Evolutionary conservation across 768 basidiomycete species (phyloP).

Genomic region (Trametes elegans): DNA sequence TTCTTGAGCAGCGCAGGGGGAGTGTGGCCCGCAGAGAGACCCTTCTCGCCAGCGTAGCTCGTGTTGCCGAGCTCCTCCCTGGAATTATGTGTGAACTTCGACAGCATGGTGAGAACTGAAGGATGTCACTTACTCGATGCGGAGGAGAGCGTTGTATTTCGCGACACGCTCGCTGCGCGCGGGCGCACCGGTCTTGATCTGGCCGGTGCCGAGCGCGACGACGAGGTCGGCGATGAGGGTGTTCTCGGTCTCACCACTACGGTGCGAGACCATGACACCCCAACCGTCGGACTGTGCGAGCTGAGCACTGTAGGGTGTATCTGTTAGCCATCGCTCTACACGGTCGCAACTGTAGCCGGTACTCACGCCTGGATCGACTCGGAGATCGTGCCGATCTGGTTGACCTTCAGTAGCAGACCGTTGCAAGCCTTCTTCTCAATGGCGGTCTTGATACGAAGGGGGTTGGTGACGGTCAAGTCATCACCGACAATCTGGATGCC

Average conservation of each 20-base stretch:
- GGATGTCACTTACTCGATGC: constrained; percentile 70
- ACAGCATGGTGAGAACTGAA: constrained; percentile 13
- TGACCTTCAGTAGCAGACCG: constrained; percentile 97
- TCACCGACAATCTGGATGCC: constrained; percentile 93
- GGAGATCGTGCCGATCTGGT: constrained; percentile 98
- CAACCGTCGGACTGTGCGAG: constrained; percentile 94
- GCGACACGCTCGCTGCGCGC: constrained; percentile 95
- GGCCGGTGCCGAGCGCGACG: constrained; percentile 88
- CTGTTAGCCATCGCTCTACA: background rate
- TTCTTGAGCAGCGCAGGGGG: constrained; percentile 70
- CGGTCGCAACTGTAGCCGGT: background rate
- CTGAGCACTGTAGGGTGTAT: constrained; percentile 51
- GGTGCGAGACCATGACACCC: constrained; percentile 99
- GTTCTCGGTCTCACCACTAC: constrained; percentile 97
- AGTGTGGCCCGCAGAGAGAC: constrained; percentile 74
- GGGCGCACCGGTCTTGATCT: constrained; percentile 99
- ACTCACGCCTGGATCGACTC: constrained; percentile 98
- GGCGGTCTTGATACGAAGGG: constrained; percentile 93
- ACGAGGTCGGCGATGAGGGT: constrained; percentile 94
- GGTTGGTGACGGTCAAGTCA: constrained; percentile 98
- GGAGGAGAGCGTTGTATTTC: constrained; percentile 88
- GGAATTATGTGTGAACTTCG: constrained; percentile 4
- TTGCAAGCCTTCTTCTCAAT: constrained; percentile 99
- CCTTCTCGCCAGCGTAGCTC: constrained; percentile 74
- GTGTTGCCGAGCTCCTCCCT: constrained; percentile 79